A percentile compares a stretch with the other conserved stretches of the same genome.
Evolutionary conservation across 2,329 filamentous ascomycete genomes (phyloP).

Genomic region (Aspergillus floridensis): DNA sequence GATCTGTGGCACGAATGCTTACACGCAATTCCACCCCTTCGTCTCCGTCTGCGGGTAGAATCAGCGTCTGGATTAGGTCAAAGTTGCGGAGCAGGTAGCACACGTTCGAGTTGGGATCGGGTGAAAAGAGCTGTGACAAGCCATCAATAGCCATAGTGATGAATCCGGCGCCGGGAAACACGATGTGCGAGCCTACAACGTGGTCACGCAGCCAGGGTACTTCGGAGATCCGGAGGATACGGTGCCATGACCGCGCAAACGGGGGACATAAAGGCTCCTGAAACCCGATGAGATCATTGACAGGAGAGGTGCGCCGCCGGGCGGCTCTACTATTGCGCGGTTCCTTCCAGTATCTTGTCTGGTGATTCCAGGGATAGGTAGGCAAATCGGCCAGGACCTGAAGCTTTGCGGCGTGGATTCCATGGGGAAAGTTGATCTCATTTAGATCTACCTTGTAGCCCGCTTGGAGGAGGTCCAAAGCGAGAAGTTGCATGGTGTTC

Average conservation of each 20-base stretch:
- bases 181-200: conserved; percentile 24
- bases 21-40: too few species aligned
- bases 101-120: too few species aligned
- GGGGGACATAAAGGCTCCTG: conserved; percentile 16
- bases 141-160: conserved; percentile 24
- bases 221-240: conserved; percentile 24
- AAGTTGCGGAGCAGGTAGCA: too few species aligned
- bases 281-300: not conserved
- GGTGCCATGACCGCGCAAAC: conserved; percentile 20
- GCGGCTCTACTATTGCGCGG: conserved; percentile 12
- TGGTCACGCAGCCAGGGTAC: conserved; percentile 35
- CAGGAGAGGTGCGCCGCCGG: conserved; percentile 10
- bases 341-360: conserved; percentile 13
- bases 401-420: not conserved
- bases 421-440: conserved; percentile 5
- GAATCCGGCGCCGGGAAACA: conserved; percentile 32
- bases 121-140: too few species aligned
- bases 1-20: too few species aligned
- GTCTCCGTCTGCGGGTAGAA: too few species aligned
- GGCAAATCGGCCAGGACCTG: conserved; percentile 13
- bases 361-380: conserved; percentile 20
- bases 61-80: too few species aligned
- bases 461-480: conserved; percentile 5
- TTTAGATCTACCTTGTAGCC: conserved; percentile 7
- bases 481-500: not conserved